Evolutionary conservation across 2,329 filamentous ascomycete species (phyloP).

Genomic region (Fusarium protoensiforme): DNA sequence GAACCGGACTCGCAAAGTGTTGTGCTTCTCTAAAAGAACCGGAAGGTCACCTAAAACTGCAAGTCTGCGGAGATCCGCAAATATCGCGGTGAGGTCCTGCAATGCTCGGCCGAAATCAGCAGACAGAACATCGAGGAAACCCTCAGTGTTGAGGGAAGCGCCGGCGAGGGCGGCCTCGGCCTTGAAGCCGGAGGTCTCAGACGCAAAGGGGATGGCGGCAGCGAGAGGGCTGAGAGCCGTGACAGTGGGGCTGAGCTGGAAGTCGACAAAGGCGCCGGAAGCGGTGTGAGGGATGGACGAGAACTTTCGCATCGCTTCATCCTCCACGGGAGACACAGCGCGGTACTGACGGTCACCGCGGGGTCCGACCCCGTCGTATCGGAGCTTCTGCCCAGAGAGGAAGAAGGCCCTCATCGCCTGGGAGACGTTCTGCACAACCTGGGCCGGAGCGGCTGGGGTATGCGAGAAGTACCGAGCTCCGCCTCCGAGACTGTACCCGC

Average conservation of each 20-base stretch:
- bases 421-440: slow-evolving; percentile 96
- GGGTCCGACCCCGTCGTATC: slow-evolving; percentile 81
- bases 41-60: slow-evolving; percentile 85
- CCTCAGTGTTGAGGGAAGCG: slow-evolving; percentile 80
- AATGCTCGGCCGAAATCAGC: slow-evolving; percentile 89
- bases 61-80: slow-evolving; percentile 84
- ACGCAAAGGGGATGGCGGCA: slow-evolving; percentile 61
- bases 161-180: slow-evolving; percentile 53
- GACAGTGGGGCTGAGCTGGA: slow-evolving; percentile 87
- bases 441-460: slow-evolving; percentile 83
- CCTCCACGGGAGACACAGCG: slow-evolving; percentile 77
- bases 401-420: slow-evolving; percentile 92
- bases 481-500: slow-evolving; percentile 83
- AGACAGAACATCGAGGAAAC: slow-evolving; percentile 85
- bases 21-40: slow-evolving; percentile 75
- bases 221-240: slow-evolving; percentile 84
- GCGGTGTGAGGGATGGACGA: slow-evolving; percentile 63
- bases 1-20: slow-evolving; percentile 83
- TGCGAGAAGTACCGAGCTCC: slow-evolving; percentile 92
- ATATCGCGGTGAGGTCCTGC: slow-evolving; percentile 82
- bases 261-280: slow-evolving; percentile 88
- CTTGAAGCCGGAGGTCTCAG: slow-evolving; percentile 57
- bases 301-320: slow-evolving; percentile 77
- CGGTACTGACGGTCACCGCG: slow-evolving; percentile 84
- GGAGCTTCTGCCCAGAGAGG: slow-evolving; percentile 88